Base-by-base conservation (phyloP, 2,329 filamentous ascomycete genomes). In the Diaporthe helianthi region DNA sequence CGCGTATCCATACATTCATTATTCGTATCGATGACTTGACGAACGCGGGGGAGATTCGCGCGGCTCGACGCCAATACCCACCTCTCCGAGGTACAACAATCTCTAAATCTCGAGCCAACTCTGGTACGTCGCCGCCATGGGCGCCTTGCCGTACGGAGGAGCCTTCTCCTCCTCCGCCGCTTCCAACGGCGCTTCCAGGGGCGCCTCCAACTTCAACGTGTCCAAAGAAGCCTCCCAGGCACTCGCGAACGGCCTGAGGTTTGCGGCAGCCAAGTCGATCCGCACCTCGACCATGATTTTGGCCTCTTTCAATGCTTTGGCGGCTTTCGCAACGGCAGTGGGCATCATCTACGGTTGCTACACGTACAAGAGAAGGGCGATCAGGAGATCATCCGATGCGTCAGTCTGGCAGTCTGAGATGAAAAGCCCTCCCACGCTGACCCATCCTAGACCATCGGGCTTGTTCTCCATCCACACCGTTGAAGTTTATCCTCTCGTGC, bases 241-340 rank as follows among this genome's bases (percentile, higher is more conserved):
- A 72, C 77, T 86, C 71, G 82, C 85, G 73, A 85, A 85, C 74
- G 76, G 86, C 72, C 81, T 88, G 73, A 82, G 80, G 69, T 85
- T 87, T 72, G 82, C 83, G 36, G 81, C 84, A 19, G 83, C 84
- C 71, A 88, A 84, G 74, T 89, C 87, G 41, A 82, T 89, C 74
- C 83, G 89, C 73, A 88, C 85, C 22, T 89, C 87, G 29, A 87
- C 86, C 52, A 85, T 90, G 68, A 87, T 90, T 70, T 81, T 90
- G 67, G 85, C 88, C 44, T 79, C 82, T 67, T 89, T 90, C 79
- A 91, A 90, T 76, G 82, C 86, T 26, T 76, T 89, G 65, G 86
- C 86, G 22, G 87, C 87, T 5, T 83, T 87, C 68, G 82, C 83
- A 22, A 88, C 87, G 8, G 85, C 86, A 12, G 72, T 82, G 31